Base-by-base conservation (phyloP, 2,329 filamentous ascomycete species). In the Sarocladiaceae sp. region DNA sequence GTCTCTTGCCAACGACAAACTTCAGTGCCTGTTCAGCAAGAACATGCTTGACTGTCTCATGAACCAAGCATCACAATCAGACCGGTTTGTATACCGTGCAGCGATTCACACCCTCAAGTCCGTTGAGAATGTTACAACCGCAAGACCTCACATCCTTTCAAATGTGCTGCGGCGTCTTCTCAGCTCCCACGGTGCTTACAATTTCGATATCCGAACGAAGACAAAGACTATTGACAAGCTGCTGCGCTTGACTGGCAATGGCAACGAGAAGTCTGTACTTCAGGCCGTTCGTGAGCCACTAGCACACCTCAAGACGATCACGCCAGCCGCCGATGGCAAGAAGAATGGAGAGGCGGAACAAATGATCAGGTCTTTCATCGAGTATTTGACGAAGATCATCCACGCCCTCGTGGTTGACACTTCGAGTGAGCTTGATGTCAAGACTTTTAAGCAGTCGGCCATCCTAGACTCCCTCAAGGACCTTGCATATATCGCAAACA, bases 171-270 rank as follows among this genome's bases (percentile, higher is more conserved):
- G 77, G 36, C 80, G 82, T 22, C 71, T 97, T n/a, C 77, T 94
- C 39, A 80, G 82, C 33, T 80, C 83, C 49, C 74, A 85, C 54
- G 88, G 89, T 2, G 79, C 79, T 2, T 83, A 90, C 58, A 89
- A 87, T 63, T 94, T 97, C 62, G 94, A 97, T 63, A 85, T 88
- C 57, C 77, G 87, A 53, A 96, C 92, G 1, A 94, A 88, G 65
- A 87, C 86, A 2, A 96, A 93, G 69, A 93, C 90, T 0, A 73
- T 96, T 1, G 90, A 95, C 59, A 86, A 80, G 56, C 74, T 94
- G 2, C 69, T 95, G 4, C 76, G 83, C 50, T 77, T 78, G 39
- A 78, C 82, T 8, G 79, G 80, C 22, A 69, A 74, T 3, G 66
- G 78, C 18, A 80, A 85, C 29, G 74, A 84, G 20, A 75, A 80